A percentile compares a stretch with the other conserved stretches of the same genome.
These are phyloP conservation scores for Pseudevernia furfuracea DNA, from an alignment of 495 filamentous ascomycete genomes.

Conservation along the genomic window DNA sequence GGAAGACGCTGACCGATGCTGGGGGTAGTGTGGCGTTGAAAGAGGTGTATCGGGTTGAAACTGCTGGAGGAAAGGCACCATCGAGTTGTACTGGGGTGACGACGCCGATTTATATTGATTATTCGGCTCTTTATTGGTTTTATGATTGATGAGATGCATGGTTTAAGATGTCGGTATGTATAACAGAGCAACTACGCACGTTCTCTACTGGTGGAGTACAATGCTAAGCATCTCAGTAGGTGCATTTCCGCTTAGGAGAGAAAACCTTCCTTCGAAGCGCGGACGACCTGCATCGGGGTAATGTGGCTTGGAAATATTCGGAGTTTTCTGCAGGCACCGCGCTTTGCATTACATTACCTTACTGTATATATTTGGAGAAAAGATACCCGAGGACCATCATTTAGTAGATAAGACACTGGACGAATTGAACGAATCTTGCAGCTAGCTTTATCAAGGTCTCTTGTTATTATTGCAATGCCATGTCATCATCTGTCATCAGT, in stretches of 20 bases:
- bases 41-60: slow-evolving; percentile 60
- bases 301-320: background rate
- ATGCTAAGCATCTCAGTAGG: background rate
- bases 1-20: slow-evolving; percentile 52
- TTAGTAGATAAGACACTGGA: background rate
- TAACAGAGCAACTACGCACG: too few relatives aligned
- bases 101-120: slow-evolving; percentile 45
- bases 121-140: slow-evolving; percentile 67
- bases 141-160: slow-evolving; percentile 35
- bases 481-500: background rate
- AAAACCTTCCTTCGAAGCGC: background rate
- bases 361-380: slow-evolving; percentile 2
- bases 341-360: background rate
- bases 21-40: slow-evolving; percentile 40
- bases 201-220: background rate
- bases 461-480: background rate
- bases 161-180: background rate
- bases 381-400: background rate
- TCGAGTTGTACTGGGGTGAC: slow-evolving; percentile 39
- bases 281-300: background rate
- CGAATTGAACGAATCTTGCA: background rate
- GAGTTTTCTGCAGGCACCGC: background rate
- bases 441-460: background rate
- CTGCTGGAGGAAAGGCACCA: slow-evolving; percentile 52
- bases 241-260: background rate